Conservation (phyloP, 352 stramenopile genomes). For the Phytophthora sp. region DNA sequence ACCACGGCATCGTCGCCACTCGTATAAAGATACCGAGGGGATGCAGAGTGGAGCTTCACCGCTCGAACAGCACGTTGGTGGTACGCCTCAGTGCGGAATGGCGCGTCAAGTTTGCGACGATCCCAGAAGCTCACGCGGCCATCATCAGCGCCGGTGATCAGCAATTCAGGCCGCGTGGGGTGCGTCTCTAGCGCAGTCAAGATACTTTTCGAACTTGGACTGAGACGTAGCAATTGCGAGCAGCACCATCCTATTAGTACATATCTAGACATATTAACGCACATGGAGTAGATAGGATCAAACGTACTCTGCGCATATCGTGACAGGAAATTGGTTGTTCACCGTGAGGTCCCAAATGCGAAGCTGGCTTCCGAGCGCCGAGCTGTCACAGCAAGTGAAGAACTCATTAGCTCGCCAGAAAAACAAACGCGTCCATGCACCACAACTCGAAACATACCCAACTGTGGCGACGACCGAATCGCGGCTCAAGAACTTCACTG, state of each 20-base stretch:
- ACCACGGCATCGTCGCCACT: conserved; percentile 67
- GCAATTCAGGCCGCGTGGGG: conserved; percentile 75
- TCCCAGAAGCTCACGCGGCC: conserved; percentile 79
- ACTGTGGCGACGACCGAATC: conserved; percentile 74
- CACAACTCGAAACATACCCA: conserved; percentile 43
- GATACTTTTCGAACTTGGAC: conserved; percentile 42
- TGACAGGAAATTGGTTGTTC: conserved; percentile 65
- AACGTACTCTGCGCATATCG: conserved; percentile 62
- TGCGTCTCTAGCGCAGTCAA: conserved; percentile 77
- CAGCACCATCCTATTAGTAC: background rate
- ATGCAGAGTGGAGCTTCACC: conserved; percentile 69
- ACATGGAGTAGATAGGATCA: no score
- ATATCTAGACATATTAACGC: background rate
- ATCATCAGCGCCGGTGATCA: conserved; percentile 75
- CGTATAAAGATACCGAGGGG: conserved; percentile 73
- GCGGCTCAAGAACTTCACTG: conserved; percentile 73
- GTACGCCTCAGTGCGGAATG: conserved; percentile 68
- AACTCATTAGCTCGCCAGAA: conserved; percentile 2
- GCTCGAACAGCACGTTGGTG: conserved; percentile 72
- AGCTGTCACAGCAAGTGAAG: conserved; percentile 32
- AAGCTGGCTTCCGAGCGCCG: conserved; percentile 63
- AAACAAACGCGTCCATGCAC: background rate
- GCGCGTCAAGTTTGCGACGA: conserved; percentile 65
- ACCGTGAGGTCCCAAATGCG: conserved; percentile 75
- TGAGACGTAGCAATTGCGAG: background rate